Percentiles rank a stretch among this genome's conserved stretches.
These are phyloP conservation scores for Cubamyces lactineus DNA, from an alignment of 768 basidiomycete genomes.

Conservation along the genomic window DNA sequence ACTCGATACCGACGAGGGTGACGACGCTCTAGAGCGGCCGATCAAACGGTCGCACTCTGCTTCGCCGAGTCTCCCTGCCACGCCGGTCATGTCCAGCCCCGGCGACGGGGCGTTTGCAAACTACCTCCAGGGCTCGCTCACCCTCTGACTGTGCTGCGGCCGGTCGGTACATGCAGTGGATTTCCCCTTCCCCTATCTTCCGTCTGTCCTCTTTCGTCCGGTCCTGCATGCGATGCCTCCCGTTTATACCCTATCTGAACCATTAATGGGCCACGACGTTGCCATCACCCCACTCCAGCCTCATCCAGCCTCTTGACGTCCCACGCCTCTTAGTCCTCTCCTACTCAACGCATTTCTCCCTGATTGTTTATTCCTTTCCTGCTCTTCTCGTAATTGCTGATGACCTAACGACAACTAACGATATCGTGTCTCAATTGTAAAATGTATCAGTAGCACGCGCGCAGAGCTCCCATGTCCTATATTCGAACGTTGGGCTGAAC, in stretches of 20 bases:
- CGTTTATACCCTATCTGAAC: not conserved
- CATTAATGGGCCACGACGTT: not conserved
- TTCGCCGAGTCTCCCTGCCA: conserved; percentile 8
- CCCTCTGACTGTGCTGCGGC: conserved; percentile 10
- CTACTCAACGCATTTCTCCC: not conserved
- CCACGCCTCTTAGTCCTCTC: not conserved
- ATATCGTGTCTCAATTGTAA: too few relatives aligned
- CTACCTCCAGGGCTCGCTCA: conserved; percentile 13
- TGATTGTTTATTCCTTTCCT: too few relatives aligned
- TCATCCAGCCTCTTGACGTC: not conserved
- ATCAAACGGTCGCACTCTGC: conserved; percentile 23
- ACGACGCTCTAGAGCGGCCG: conserved; percentile 15
- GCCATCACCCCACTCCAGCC: not conserved
- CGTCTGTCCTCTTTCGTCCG: not conserved
- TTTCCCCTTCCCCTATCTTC: not conserved
- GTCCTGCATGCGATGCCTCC: not conserved
- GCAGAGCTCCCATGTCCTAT: too few relatives aligned
- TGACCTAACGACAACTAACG: too few relatives aligned
- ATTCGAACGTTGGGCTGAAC: not conserved
- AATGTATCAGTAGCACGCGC: too few relatives aligned
- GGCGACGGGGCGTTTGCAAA: conserved; percentile 13
- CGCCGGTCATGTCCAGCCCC: conserved; percentile 12
- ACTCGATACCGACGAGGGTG: conserved; percentile 6
- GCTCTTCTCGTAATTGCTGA: not conserved
- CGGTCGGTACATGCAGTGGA: not conserved